Evolutionary conservation across 2,329 filamentous ascomycete species (phyloP), one percentile per base, ranked within the genome.

Genomic region (Phoma sp.): DNA sequence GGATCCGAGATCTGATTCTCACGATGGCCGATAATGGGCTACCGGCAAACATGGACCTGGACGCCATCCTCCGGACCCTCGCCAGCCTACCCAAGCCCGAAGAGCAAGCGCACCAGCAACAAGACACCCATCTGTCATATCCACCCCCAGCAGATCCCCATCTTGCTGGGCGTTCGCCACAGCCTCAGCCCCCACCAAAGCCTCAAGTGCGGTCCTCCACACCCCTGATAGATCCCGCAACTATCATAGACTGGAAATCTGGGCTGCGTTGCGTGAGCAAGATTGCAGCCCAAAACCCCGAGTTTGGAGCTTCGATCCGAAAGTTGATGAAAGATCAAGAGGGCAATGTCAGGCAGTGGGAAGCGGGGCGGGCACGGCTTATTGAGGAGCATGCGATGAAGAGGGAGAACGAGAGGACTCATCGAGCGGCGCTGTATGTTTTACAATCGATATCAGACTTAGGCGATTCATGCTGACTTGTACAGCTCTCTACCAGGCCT

Each of bases 271-370:
- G 77, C 47, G 73, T 81, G 11, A 80, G 67, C 62, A 81, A 81
- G 61, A 73, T 80, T 14, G 75, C 77, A 7, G 64, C 73, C 4
- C 76, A 78, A 40, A 81, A 80, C 53, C 72, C 73, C 0, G 62
- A 73, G 6, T 80, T 81, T 59, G 73, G 68, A 12, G 54, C 60
- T 5, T 65, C 68, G 2, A 71, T 81, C 40, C 74, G 72, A 51
- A 77, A 74, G 74, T 78, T 90, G 71, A 88, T 89, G 55, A 79
- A 80, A 48, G 81, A 84, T 34, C 87, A 90, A 68, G 81, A 86
- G 62, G 78, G 81, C 33, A 83, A 89, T 62, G 85, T 89, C 60
- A 79, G 79, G 59, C 80, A 84, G 60, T 90, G 87, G 80, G 85
- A 81, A 75, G 70, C 77, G 21, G 80, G 79, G 1, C 79, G 84